phyloP scores from a whole-genome alignment of 257 asterid species.

The Apocynum venetum region DNA sequence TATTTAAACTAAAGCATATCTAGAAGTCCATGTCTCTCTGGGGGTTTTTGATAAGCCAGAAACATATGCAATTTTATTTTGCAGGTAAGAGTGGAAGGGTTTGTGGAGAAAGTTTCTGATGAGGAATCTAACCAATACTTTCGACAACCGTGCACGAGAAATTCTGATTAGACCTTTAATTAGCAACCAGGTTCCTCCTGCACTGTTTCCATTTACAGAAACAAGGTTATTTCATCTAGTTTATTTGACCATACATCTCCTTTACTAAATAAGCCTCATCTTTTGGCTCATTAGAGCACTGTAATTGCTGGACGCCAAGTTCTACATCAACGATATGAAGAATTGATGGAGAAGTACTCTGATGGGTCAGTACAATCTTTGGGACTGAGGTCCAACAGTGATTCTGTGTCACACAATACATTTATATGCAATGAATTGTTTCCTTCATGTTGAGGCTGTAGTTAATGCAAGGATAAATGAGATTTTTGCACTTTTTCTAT shows the following conservation, averaged over 20 bases:
- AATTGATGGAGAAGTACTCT: slow-evolving; percentile 55
- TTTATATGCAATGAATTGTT: slow-evolving; percentile 5
- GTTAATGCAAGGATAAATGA: background rate
- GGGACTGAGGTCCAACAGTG: background rate
- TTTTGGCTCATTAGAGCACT: slow-evolving; percentile 45
- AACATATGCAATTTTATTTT: slow-evolving; percentile 10
- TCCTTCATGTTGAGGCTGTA: background rate
- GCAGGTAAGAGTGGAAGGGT: slow-evolving; percentile 81
- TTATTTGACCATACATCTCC: slow-evolving; percentile 7
- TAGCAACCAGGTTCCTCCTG: slow-evolving; percentile 63
- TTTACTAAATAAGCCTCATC: background rate
- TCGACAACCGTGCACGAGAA: slow-evolving; percentile 77
- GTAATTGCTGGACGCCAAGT: slow-evolving; percentile 56
- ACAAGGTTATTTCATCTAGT: background rate
- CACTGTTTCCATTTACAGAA: slow-evolving; percentile 1
- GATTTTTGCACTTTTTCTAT: background rate
- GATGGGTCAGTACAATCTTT: slow-evolving; percentile 50
- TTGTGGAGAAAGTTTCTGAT: slow-evolving; percentile 60
- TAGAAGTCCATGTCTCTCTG: slow-evolving; percentile 1
- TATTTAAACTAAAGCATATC: background rate
- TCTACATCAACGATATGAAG: slow-evolving; percentile 51
- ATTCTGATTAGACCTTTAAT: slow-evolving; percentile 78
- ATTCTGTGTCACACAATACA: background rate
- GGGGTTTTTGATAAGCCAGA: slow-evolving; percentile 12
- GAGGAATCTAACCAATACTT: slow-evolving; percentile 78